A percentile compares a stretch with the other conserved stretches of the same genome.
phyloP scores from a whole-genome alignment of 2,329 filamentous ascomycete species.

The Ophioceras dolichostomum region DNA sequence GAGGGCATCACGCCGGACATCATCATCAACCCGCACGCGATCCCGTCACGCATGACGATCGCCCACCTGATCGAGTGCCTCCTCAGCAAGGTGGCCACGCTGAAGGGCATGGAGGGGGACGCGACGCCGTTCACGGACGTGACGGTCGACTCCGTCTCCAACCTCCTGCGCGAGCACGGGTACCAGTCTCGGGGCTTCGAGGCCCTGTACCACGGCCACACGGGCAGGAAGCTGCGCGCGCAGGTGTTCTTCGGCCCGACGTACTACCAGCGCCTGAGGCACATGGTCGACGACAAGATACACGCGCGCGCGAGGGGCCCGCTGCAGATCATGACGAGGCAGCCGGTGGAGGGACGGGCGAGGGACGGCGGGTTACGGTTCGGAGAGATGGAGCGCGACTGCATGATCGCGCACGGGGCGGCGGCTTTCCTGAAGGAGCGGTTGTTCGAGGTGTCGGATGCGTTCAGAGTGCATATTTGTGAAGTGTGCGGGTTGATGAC shows the following conservation, averaged over 20 bases:
- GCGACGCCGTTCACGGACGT: slow-evolving; percentile 97
- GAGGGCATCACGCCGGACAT: slow-evolving; percentile 90
- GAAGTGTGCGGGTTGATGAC: slow-evolving; percentile 99
- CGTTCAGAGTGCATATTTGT: slow-evolving; percentile 95
- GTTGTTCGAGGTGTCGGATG: slow-evolving; percentile 93
- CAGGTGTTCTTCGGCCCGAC: slow-evolving; percentile 97
- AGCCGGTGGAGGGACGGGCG: slow-evolving; percentile 96
- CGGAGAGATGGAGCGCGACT: slow-evolving; percentile 99
- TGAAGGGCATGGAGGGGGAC: slow-evolving; percentile 92
- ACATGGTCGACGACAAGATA: slow-evolving; percentile 99
- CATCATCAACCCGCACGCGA: slow-evolving; percentile 98
- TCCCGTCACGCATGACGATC: slow-evolving; percentile 99
- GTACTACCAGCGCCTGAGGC: slow-evolving; percentile 95
- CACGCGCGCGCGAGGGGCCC: slow-evolving; percentile 96
- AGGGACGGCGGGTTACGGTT: slow-evolving; percentile 96
- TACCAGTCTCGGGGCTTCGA: slow-evolving; percentile 97
- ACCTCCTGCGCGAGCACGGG: slow-evolving; percentile 73
- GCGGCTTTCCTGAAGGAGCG: slow-evolving; percentile 95
- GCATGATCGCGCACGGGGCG: slow-evolving; percentile 99
- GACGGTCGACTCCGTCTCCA: slow-evolving; percentile 86
- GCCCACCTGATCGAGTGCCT: slow-evolving; percentile 99
- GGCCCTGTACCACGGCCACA: slow-evolving; percentile 98
- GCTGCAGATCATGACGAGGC: slow-evolving; percentile 91
- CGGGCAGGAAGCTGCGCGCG: slow-evolving; percentile 80
- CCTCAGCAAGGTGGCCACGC: slow-evolving; percentile 85